These are phyloP conservation scores for Apiospora aurea DNA, from an alignment of 2,329 filamentous ascomycete species.

Conservation along the genomic window DNA sequence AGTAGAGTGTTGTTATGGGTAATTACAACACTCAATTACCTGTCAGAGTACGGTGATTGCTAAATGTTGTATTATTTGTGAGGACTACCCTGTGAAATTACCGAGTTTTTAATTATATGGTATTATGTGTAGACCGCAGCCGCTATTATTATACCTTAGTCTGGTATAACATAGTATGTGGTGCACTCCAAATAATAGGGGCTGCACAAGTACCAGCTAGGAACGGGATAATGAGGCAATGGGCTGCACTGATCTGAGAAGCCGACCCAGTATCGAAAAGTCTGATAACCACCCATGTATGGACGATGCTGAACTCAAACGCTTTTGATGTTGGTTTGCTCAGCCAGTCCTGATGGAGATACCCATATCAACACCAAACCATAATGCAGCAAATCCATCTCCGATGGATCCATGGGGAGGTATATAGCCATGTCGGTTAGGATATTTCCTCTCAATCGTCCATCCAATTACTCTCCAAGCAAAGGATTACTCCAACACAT, in stretches of 20 bases:
- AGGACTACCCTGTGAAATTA: background rate
- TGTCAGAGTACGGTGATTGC: background rate
- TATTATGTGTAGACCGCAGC: background rate
- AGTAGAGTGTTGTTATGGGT: background rate
- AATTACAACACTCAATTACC: background rate
- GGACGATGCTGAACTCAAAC: too few species aligned
- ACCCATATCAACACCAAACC: background rate
- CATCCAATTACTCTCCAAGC: background rate
- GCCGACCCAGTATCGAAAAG: too few species aligned
- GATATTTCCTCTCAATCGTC: background rate
- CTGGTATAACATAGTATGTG: background rate
- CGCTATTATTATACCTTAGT: background rate
- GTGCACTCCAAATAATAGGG: too few species aligned
- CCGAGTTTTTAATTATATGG: rapidly evolving
- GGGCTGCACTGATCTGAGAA: too few species aligned
- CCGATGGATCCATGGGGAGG: background rate
- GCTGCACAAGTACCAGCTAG: too few species aligned
- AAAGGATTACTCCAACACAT: background rate
- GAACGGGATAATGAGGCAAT: too few species aligned
- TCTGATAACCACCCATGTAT: too few species aligned
- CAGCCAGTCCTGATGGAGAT: background rate
- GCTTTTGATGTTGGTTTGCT: background rate
- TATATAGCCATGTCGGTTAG: background rate
- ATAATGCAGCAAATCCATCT: background rate
- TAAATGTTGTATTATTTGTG: background rate